A percentile compares a stretch with the other conserved stretches of the same genome.
These are phyloP conservation scores for Hansenula anomala DNA, from an alignment of 1,139 yeast species.

Conservation along the genomic window DNA sequence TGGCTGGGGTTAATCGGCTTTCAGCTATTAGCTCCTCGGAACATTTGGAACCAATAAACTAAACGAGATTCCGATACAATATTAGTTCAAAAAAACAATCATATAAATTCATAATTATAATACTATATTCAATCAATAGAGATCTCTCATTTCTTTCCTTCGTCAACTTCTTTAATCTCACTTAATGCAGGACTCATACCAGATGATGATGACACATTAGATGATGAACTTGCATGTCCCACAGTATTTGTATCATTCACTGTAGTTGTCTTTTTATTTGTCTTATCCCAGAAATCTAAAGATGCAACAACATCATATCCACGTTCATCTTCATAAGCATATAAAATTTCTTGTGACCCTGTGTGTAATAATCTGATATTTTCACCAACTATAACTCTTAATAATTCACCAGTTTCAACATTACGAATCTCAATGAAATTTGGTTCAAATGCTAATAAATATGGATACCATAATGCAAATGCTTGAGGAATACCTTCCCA, in stretches of 20 bases:
- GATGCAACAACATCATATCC: constrained; percentile 92
- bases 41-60: too few species aligned
- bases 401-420: constrained; percentile 79
- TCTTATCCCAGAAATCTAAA: constrained; percentile 72
- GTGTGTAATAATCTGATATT: constrained; percentile 85
- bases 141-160: neutral
- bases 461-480: constrained; percentile 92
- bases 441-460: constrained; percentile 83
- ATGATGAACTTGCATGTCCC: too few species aligned
- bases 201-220: constrained; percentile 1
- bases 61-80: too few species aligned
- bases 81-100: neutral
- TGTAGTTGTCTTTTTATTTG: constrained; percentile 4
- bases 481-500: constrained; percentile 97
- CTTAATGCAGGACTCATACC: constrained; percentile 6
- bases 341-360: constrained; percentile 89
- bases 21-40: too few species aligned
- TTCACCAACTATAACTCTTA: constrained; percentile 91
- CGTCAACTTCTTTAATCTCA: constrained; percentile 20
- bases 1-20: too few species aligned
- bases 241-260: neutral
- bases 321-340: constrained; percentile 85
- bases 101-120: neutral
- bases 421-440: constrained; percentile 90
- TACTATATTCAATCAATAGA: too few species aligned